phyloP scores from a whole-genome alignment of 305 asterid species.

The Lippia alba region DNA sequence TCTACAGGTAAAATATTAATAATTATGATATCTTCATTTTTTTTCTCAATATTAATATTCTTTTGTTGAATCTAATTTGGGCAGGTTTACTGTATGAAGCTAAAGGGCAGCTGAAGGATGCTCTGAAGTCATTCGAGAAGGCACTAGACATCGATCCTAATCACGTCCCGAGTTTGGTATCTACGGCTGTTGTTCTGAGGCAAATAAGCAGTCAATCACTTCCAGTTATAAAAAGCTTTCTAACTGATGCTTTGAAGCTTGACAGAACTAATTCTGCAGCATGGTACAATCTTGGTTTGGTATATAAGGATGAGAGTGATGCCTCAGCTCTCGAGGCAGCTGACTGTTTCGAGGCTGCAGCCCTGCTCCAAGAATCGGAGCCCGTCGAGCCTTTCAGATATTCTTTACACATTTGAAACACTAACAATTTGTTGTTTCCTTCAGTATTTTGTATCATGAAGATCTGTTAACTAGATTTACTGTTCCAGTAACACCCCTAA shows the following conservation, averaged over 20 bases:
- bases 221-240: constrained; percentile 78
- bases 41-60: no score
- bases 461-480: background rate
- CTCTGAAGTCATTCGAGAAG: constrained; percentile 63
- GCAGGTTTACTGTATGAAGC: constrained; percentile 74
- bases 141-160: constrained; percentile 80
- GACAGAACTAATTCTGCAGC: constrained; percentile 81
- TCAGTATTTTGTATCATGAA: background rate
- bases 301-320: constrained; percentile 58
- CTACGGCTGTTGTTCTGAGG: constrained; percentile 66
- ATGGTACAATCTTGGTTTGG: constrained; percentile 90
- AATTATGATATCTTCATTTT: background rate
- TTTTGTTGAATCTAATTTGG: constrained; percentile 4
- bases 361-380: constrained; percentile 77
- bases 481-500: no score
- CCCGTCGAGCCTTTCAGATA: constrained; percentile 86
- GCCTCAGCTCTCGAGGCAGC: constrained; percentile 63
- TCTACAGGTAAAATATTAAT: constrained; percentile 57
- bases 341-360: constrained; percentile 93
- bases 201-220: constrained; percentile 53
- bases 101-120: constrained; percentile 67
- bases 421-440: background rate
- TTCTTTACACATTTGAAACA: background rate
- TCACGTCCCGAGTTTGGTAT: constrained; percentile 83
- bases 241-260: constrained; percentile 80